A percentile compares a stretch with the other conserved stretches of the same genome.
Evolutionary conservation across 345 rosid genomes (phyloP).

Genomic region (Ricinus communis): DNA sequence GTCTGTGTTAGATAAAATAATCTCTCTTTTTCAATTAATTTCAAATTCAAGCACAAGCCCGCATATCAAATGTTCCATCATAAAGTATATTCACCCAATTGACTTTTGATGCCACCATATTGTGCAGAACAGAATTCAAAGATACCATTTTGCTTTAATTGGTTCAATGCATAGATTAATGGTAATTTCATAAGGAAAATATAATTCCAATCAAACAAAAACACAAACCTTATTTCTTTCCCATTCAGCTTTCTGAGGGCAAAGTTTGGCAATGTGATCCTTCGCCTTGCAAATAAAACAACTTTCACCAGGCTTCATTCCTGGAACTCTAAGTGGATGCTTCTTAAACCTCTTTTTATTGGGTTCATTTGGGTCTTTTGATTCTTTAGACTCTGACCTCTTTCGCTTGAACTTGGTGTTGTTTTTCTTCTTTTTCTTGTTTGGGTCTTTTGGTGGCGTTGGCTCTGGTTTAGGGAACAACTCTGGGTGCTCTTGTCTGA

Average conservation of each 20-base stretch:
- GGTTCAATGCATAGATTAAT: neutral
- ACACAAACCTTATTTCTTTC: slow-evolving; percentile 74
- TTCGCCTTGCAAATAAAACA: slow-evolving; percentile 78
- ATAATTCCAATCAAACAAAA: neutral
- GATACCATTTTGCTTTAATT: neutral
- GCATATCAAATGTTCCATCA: neutral
- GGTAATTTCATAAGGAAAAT: neutral
- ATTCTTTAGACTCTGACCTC: slow-evolving; percentile 33
- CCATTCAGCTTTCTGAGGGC: slow-evolving; percentile 85
- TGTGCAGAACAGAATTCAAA: neutral
- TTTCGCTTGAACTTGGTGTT: slow-evolving; percentile 63
- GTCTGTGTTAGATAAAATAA: neutral
- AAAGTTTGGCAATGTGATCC: slow-evolving; percentile 81
- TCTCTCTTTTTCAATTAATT: too few species aligned
- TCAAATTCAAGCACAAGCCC: neutral
- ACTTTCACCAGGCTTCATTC: slow-evolving; percentile 92
- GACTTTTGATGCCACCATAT: neutral
- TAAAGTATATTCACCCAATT: neutral
- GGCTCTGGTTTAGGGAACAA: slow-evolving; percentile 68
- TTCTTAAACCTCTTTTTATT: slow-evolving; percentile 41
- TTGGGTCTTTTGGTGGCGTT: slow-evolving; percentile 61
- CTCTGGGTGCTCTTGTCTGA: slow-evolving; percentile 61
- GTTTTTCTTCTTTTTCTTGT: slow-evolving; percentile 63
- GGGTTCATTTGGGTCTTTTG: slow-evolving; percentile 31
- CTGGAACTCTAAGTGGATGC: slow-evolving; percentile 88